Evolutionary conservation across 2,329 filamentous ascomycete genomes (phyloP), one percentile per base, ranked within the genome.

Genomic region (Colletotrichum sp.): DNA sequence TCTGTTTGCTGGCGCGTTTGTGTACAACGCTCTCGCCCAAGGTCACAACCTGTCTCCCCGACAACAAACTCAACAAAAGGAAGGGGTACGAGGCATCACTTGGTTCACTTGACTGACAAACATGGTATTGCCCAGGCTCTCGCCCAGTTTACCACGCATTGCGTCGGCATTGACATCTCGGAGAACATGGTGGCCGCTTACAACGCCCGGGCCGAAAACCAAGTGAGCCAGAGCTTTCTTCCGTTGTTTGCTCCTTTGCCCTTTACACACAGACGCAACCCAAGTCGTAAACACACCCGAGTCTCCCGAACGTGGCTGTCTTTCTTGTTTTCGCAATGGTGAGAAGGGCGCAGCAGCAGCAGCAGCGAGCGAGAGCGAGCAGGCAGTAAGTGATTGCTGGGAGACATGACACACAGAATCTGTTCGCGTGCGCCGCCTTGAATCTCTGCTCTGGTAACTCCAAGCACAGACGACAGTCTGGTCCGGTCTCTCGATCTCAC

Each of bases 151-250:
- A 89, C 91, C 4, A 92, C 90, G 2, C 88, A 92, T 77, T 90
- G 91, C 63, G 84, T 93, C 18, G 94, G 93, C 56, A 88, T 96
- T 59, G 94, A 96, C 80, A 84, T 95, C 71, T 93, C 93, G 0
- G 88, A 92, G 76, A 91, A 91, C 75, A 96, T 96, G 94, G 89
- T 95, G 7, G 85, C 86, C 1, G 86, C 88, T 8, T 96, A 93
- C 85, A 96, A 95, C 81, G 83, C 85, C 13, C 87, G 89, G 30
- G 92, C 91, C 24, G 81, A 84, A 43, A 89, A 89, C 75, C 88
- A 91, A 83, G 89, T 89, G 77, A 73, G 83, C 48, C 32, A 4
- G 16, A 21, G n/a, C 32, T 18, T 16, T 55, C n/a, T 55, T 34
- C 36, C 32, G 24, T 43, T 43, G 36, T 43, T n/a, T 43, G 36